Evolutionary conservation across 768 basidiomycete species (phyloP), one percentile per base, ranked within the genome.

Genomic region (Tylopilus balloui): DNA sequence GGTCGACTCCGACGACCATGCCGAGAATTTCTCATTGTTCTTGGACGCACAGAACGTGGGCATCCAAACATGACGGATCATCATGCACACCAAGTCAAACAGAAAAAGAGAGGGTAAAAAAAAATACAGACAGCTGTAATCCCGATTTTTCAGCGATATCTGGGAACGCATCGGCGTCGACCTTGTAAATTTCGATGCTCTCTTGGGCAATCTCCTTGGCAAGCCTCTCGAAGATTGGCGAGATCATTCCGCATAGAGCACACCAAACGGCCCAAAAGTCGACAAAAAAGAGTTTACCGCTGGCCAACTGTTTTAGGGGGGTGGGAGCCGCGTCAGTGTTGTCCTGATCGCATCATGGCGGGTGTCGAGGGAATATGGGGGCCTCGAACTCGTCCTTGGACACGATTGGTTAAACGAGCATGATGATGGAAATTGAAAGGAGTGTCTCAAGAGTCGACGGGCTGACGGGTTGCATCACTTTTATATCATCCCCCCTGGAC

Each of bases 171-270:
- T 91, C 87, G 20, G 86, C 77, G 54, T 91, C 80, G 51, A 88
- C 77, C 65, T 86, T 89, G 75, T 80, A 84, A 70, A 86, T 89
- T 15, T 71, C 71, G 51, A 83, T 59, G 8, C 54, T 62, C 1
- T 58, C 46, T 35, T 48, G 52, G 4, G 59, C 50, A 0, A 44
- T 38, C 12, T 52, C 12, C 1, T 15, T 0, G 0, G 51, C 48
- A 4, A 50, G 24, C 1, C 6, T 1, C 3, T 55, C 24, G 14
- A 63, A 66, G 0, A 6, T 0, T 11, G 63, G 65, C 0, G 60
- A 59, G 4, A 62, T 61, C 0, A 3, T 0, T n/a, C 1, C 52
- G 43, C 60, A 61, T 5, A 60, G 60, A 19, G 48, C 54, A 53
- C 60, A 61, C 60, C 60, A 59, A 0, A 19, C 15, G 6, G 60